Evolutionary conservation across 306 rosid genomes (phyloP).

Genomic region (Inga leiocalycina): DNA sequence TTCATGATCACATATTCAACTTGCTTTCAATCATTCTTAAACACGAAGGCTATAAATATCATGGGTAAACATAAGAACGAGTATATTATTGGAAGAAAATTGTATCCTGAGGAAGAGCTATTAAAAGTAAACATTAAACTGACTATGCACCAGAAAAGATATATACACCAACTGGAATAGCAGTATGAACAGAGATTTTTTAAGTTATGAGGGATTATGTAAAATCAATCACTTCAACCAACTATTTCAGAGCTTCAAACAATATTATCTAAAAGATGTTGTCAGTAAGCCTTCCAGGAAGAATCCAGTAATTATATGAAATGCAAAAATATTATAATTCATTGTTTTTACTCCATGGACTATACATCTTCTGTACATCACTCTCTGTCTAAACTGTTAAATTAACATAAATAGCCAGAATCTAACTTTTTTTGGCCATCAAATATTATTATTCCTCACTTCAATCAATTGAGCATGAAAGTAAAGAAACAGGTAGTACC

Average conservation of each 20-base stretch:
- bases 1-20: not conserved
- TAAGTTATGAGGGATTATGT: not conserved
- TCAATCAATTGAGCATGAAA: not conserved
- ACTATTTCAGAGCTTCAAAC: not conserved
- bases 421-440: slow-evolving; percentile 25
- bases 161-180: not conserved
- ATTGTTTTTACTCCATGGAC: slow-evolving; percentile 12
- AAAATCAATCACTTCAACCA: not conserved
- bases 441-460: not conserved
- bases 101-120: not conserved
- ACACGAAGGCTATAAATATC: not conserved
- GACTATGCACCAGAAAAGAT: not conserved
- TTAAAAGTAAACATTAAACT: not conserved
- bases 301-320: not conserved
- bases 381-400: not conserved
- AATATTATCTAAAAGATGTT: not conserved
- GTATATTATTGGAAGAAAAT: not conserved
- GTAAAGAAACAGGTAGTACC: slow-evolving; percentile 56
- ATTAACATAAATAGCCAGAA: slow-evolving; percentile 12
- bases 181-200: not conserved
- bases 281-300: not conserved
- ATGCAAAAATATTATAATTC: not conserved
- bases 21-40: not conserved
- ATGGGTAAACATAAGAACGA: not conserved
- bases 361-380: not conserved